phyloP scores from a whole-genome alignment of 768 basidiomycete species.

The Chlorophyllum brunneum region DNA sequence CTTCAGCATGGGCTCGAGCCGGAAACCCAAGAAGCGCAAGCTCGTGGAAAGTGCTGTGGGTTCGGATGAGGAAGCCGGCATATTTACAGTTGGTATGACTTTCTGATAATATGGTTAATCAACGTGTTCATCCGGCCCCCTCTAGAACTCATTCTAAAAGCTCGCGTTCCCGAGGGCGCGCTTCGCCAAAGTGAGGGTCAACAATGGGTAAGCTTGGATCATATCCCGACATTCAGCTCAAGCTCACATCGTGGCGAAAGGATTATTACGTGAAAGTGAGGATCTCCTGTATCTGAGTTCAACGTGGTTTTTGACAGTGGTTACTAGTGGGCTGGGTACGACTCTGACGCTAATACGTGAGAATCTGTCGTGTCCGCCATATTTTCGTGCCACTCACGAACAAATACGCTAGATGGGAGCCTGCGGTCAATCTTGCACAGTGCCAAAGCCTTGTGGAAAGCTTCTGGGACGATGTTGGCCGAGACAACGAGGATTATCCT shows the following conservation, averaged over 20 bases:
- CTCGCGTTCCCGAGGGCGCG: conserved; percentile 38
- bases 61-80: conserved; percentile 6
- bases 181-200: conserved; percentile 17
- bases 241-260: conserved; percentile 22
- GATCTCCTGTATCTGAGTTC: not conserved
- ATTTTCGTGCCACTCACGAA: conserved; percentile 7
- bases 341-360: conserved; percentile 53
- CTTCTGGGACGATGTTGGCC: conserved; percentile 62
- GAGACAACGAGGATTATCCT: conserved; percentile 51
- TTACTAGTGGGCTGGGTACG: conserved; percentile 66
- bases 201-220: conserved; percentile 6
- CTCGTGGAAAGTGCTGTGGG: not conserved
- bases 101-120: not conserved
- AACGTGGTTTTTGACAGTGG: not conserved
- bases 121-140: conserved; percentile 3
- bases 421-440: conserved; percentile 49
- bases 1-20: conserved; percentile 10
- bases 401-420: conserved; percentile 57
- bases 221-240: not conserved
- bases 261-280: conserved; percentile 68
- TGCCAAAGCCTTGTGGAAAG: conserved; percentile 58
- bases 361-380: conserved; percentile 9
- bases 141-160: conserved; percentile 58
- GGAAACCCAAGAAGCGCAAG: conserved; percentile 16
- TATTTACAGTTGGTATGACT: conserved; percentile 6